Conservation (phyloP, 2,329 filamentous ascomycete species). For the Fusarium coicis region DNA sequence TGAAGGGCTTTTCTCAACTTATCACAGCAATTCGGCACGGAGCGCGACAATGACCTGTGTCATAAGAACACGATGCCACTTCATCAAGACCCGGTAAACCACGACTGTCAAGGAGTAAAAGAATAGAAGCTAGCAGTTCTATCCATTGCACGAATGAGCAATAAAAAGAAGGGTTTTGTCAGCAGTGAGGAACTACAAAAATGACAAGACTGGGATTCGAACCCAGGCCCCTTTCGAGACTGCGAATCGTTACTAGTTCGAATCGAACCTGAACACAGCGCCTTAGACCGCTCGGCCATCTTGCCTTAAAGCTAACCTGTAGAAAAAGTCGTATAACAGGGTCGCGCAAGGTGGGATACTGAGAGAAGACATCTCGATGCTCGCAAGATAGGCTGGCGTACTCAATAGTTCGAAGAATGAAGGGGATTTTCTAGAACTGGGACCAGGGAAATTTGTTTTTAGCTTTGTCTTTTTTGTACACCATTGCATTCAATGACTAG, state of each 20-base stretch:
- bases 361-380: neutral
- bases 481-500: too few relatives aligned
- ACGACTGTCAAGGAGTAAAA: too few relatives aligned
- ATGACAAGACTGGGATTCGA: constrained; percentile 40
- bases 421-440: accelerated
- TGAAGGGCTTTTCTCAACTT: too few relatives aligned
- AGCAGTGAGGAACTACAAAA: neutral
- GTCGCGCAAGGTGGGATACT: accelerated
- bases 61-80: neutral
- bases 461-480: too few relatives aligned
- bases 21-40: accelerated
- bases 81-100: too few relatives aligned
- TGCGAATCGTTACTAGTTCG: constrained; percentile 37
- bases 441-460: accelerated
- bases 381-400: accelerated
- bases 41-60: accelerated
- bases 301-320: accelerated
- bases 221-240: constrained; percentile 41
- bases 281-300: constrained; percentile 39
- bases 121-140: too few relatives aligned
- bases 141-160: too few relatives aligned
- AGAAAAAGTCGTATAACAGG: neutral
- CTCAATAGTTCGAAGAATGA: accelerated
- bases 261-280: constrained; percentile 40
- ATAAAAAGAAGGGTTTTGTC: neutral